Evolutionary conservation across 2,329 filamentous ascomycete genomes (phyloP).

Genomic region (Teratosphaeria destructans): DNA sequence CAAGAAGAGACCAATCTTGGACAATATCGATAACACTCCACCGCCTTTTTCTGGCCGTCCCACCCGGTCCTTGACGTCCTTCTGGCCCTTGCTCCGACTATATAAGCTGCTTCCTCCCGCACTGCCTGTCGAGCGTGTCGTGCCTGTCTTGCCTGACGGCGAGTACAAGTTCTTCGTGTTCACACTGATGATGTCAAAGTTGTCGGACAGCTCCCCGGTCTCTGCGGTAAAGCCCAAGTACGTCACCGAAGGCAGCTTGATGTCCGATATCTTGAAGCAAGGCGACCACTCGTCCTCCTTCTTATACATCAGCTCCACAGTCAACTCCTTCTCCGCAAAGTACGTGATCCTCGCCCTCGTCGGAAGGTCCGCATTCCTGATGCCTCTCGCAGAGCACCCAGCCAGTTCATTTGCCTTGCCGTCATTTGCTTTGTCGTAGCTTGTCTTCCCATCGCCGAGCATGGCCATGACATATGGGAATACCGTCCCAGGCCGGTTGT

Average conservation of each 20-base stretch:
- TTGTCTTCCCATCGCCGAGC: constrained; percentile 80
- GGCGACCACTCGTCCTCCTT: constrained; percentile 73
- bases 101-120: constrained; percentile 29
- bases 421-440: constrained; percentile 88
- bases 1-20: constrained; percentile 73
- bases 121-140: constrained; percentile 8
- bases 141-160: constrained; percentile 31
- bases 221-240: constrained; percentile 66
- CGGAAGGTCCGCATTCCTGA: constrained; percentile 65
- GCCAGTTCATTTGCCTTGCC: constrained; percentile 88
- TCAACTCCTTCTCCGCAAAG: constrained; percentile 89
- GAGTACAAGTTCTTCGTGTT: constrained; percentile 81
- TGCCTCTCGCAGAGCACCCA: constrained; percentile 85
- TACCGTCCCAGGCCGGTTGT: constrained; percentile 87
- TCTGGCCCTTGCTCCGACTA: constrained; percentile 38
- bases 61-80: constrained; percentile 22
- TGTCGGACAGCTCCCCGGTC: constrained; percentile 92
- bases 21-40: constrained; percentile 61
- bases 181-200: constrained; percentile 90
- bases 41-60: constrained; percentile 25
- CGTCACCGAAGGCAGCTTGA: constrained; percentile 64
- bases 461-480: constrained; percentile 99
- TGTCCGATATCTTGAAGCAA: constrained; percentile 64
- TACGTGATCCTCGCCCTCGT: constrained; percentile 87
- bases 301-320: constrained; percentile 91